Conservation (phyloP, 2,329 filamentous ascomycete genomes). For the Trichoderma afroharzianum region DNA sequence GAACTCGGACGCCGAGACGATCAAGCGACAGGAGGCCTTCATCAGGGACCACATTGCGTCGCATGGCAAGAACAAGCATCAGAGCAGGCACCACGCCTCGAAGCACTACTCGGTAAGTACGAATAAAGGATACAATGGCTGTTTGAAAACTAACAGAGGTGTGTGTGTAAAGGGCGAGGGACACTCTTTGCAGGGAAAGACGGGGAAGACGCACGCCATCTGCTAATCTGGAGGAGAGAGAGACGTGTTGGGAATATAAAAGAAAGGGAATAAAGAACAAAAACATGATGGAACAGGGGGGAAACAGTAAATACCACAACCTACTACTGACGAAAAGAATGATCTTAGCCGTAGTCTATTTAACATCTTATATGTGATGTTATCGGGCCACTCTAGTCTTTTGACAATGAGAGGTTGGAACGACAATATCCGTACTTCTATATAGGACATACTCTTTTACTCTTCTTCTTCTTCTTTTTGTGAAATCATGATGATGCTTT, state of each 20-base stretch:
- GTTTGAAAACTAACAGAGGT: background rate
- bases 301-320: background rate
- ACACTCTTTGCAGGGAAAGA: conserved; percentile 85
- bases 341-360: background rate
- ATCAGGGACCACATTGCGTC: conserved; percentile 54
- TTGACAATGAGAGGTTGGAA: background rate
- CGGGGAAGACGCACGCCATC: conserved; percentile 83
- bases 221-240: conserved; percentile 54
- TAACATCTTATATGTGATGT: background rate
- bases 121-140: background rate
- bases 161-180: conserved; percentile 57
- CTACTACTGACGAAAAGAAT: background rate
- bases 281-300: background rate
- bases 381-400: background rate
- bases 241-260: background rate
- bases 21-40: conserved; percentile 67
- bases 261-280: background rate
- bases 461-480: background rate
- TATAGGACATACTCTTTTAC: background rate
- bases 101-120: conserved; percentile 11
- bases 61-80: conserved; percentile 49
- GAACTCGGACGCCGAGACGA: conserved; percentile 66
- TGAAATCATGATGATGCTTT: background rate
- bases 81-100: background rate
- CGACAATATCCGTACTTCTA: background rate